Percentiles rank a stretch among this genome's conserved stretches.
phyloP scores from a whole-genome alignment of 352 stramenopile species.

The Pythium phragmiticola region DNA sequence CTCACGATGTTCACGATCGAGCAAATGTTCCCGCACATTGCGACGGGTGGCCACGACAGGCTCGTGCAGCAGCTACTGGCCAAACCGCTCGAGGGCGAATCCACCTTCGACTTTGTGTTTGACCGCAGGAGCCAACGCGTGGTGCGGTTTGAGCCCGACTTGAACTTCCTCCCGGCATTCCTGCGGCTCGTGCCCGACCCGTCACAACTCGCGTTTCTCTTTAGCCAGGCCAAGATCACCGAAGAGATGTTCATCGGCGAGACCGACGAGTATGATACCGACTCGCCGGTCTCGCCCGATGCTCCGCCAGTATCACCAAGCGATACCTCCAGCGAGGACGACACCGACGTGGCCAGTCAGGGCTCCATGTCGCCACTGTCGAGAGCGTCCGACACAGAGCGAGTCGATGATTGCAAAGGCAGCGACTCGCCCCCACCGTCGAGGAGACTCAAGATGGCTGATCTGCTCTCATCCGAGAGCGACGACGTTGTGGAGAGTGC shows the following conservation, averaged over 20 bases:
- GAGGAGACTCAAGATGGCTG: constrained; percentile 12
- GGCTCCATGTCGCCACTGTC: background rate
- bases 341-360: background rate
- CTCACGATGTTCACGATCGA: constrained; percentile 9
- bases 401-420: background rate
- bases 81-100: constrained; percentile 12
- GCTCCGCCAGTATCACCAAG: background rate
- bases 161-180: constrained; percentile 27
- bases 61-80: constrained; percentile 13
- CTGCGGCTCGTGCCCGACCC: constrained; percentile 15
- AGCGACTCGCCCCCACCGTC: background rate
- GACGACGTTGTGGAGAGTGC: background rate
- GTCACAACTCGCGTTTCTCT: constrained; percentile 13
- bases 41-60: background rate
- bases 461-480: constrained; percentile 5
- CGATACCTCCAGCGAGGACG: background rate
- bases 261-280: constrained; percentile 1
- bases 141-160: constrained; percentile 21
- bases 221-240: constrained; percentile 20
- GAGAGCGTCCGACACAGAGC: background rate
- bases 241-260: constrained; percentile 24
- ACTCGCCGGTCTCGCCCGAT: background rate
- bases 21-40: constrained; percentile 14
- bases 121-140: constrained; percentile 11
- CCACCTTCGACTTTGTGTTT: constrained; percentile 21